Evolutionary conservation across 306 rosid genomes (phyloP), one percentile per base, ranked within the genome.

Genomic region (Lathyrus oleraceus): DNA sequence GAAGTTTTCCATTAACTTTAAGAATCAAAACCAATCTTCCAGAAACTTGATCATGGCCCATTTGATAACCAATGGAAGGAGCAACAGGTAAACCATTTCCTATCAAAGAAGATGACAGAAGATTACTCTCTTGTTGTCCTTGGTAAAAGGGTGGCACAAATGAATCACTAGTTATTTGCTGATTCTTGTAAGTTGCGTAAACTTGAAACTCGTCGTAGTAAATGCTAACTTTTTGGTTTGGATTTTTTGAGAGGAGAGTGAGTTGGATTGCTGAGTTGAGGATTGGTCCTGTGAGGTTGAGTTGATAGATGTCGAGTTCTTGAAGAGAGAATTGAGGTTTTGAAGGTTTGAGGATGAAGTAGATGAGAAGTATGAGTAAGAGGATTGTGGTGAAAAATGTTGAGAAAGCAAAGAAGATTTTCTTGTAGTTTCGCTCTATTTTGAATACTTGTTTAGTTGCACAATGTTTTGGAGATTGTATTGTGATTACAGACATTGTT

Each of bases 241-340:
- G 97, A 66, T 95, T 95, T 47, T 79, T 86, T 28, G 97, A 85
- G 17, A 84, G 64, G 8, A 95, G 77, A 17, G 96, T 89, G 80
- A 95, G 85, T 54, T 91, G 92, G 70, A 95, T 82, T 7, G 99
- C 81, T 71, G 96, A 91, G 79, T 91, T 89, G 82, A 95, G 92
- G 71, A 76, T 77, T 42, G 81, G 57, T 45, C 79, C 84, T 2
- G 88, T 82, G 66, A 88, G 87, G 76, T 86, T 83, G 13, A 95
- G 86, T 23, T 78, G 96, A 84, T 80, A 95, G 73, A 95, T 80
- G 8, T 89, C 92, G 9, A 84, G 87, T 56, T 94, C 77, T 65
- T 69, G 82, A 64, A 94, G 92, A 5, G 91, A 72, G 83, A 94
- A 94, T 66, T 85, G 83, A 5, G 99, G 97, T 66, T 87, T 94